Evolutionary conservation across 257 asterid species (phyloP).

Genomic region (Solanum tacnaense): DNA sequence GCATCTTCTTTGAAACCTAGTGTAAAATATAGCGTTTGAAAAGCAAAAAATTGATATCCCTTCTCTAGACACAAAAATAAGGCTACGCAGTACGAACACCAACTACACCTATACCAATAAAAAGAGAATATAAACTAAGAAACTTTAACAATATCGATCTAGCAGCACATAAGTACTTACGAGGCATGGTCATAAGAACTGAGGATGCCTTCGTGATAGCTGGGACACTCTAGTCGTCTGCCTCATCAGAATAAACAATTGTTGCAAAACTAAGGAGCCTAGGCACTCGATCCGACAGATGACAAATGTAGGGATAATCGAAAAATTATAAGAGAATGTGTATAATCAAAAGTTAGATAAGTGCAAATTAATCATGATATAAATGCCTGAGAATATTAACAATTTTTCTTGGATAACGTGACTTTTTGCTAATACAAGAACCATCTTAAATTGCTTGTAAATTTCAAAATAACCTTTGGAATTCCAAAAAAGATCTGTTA

Average conservation of each 20-base stretch:
- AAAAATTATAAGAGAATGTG: too few relatives aligned
- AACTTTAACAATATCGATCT: not conserved
- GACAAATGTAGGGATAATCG: too few relatives aligned
- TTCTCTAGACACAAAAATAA: not conserved
- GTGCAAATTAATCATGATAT: too few relatives aligned
- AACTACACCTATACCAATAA: not conserved
- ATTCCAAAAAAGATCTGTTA: too few relatives aligned
- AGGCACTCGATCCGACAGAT: slow-evolving; percentile 12
- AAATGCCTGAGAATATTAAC: too few relatives aligned
- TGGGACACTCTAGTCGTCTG: slow-evolving; percentile 46
- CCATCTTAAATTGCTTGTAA: too few relatives aligned
- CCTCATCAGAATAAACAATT: slow-evolving; percentile 46
- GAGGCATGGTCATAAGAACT: slow-evolving; percentile 62
- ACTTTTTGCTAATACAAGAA: too few relatives aligned
- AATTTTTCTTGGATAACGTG: too few relatives aligned
- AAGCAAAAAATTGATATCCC: not conserved
- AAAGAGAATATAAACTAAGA: not conserved
- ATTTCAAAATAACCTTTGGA: too few relatives aligned
- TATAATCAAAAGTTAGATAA: too few relatives aligned
- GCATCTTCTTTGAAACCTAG: not conserved
- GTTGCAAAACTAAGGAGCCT: slow-evolving; percentile 42
- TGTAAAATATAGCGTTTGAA: not conserved
- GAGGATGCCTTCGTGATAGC: slow-evolving; percentile 55
- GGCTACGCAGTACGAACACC: not conserved
- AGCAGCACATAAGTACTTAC: slow-evolving; percentile 22